Percentiles rank a stretch among this genome's conserved stretches.
phyloP scores from a whole-genome alignment of 2,329 filamentous ascomycete genomes.

The Orbilia javanica region DNA sequence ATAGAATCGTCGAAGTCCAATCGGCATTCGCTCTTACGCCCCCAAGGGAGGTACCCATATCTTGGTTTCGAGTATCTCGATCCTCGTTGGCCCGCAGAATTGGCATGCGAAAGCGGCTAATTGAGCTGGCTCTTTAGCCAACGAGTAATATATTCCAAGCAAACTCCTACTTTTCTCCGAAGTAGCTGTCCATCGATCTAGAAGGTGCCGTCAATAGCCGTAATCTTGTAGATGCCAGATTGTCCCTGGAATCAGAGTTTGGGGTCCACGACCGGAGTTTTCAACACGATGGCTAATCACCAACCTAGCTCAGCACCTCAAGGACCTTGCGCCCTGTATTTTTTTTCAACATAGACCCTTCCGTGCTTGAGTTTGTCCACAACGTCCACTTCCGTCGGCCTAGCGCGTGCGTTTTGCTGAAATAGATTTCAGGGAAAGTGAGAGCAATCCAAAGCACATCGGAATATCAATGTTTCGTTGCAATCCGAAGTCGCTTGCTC shows the following conservation, averaged over 20 bases:
- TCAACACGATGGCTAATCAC: constrained; percentile 32
- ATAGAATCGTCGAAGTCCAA: constrained; percentile 5
- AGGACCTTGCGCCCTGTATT: not conserved
- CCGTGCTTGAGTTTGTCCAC: not conserved
- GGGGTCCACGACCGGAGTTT: constrained; percentile 23
- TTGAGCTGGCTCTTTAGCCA: not conserved
- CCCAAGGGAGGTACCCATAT: not conserved
- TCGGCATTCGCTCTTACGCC: not conserved
- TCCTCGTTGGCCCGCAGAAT: not conserved
- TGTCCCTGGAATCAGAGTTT: constrained; percentile 31
- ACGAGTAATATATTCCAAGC: not conserved
- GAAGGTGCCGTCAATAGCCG: constrained; percentile 54
- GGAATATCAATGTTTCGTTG: not conserved
- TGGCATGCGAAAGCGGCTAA: not conserved
- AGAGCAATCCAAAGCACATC: not conserved
- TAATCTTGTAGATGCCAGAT: constrained; percentile 13
- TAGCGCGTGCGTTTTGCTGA: not conserved
- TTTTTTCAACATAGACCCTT: not conserved
- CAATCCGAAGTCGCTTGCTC: not conserved
- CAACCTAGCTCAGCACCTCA: not conserved
- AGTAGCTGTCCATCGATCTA: constrained; percentile 11
- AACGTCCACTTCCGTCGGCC: not conserved
- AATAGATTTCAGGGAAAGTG: not conserved
- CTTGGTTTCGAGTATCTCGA: not conserved
- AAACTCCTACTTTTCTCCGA: not conserved